Base-by-base conservation (phyloP, 116 monocot species). In the Phalaenopsis hybrid region DNA sequence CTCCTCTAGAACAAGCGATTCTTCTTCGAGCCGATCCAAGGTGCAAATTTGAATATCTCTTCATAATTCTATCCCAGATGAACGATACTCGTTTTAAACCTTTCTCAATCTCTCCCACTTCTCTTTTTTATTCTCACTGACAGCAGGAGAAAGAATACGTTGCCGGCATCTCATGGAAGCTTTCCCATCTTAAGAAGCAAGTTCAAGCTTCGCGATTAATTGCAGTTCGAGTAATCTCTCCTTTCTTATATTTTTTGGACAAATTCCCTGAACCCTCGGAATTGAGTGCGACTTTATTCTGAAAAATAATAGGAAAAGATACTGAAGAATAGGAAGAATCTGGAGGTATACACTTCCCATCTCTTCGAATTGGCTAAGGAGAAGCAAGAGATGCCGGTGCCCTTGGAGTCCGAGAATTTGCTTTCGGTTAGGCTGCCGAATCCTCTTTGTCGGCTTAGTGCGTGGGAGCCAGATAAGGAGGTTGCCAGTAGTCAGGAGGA, bases 381-480 rank as follows among this genome's bases (percentile, higher is more conserved):
- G 69, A 76, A 41, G 49, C 86, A 86, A 65, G 50, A 21, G 44
- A 51, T 17, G 51, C 28, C 13, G 28, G 77, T 5, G 48, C 51
- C 25, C 18, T 6, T 21, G 51, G 77, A 28, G 50, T 23, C 51
- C 1, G 77, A 52, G 12, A 92, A 89, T 77, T 49, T 86, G 85
- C 89, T 94, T n/a, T 91, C 88, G 44, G 81, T 49, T 75, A 83
- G 93, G 52, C 78, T 84, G 79, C 78, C 44, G 17, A 84, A 63
- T 76, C 72, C 89, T 23, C 79, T 87, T 12, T 86, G 86, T 52
- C 84, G 74, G 61, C 44, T 92, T 41, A 59, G 76, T 51, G 84
- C 83, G 12, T 89, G 81, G 79, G 89, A 89, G 8, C 76, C 75
- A 41, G 95, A 98, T 50, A 94, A 84, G 82, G 97, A 98, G 78